Evolutionary conservation across 208 protist genomes (phyloP).

Genomic region (Leptomonas seymouri): DNA sequence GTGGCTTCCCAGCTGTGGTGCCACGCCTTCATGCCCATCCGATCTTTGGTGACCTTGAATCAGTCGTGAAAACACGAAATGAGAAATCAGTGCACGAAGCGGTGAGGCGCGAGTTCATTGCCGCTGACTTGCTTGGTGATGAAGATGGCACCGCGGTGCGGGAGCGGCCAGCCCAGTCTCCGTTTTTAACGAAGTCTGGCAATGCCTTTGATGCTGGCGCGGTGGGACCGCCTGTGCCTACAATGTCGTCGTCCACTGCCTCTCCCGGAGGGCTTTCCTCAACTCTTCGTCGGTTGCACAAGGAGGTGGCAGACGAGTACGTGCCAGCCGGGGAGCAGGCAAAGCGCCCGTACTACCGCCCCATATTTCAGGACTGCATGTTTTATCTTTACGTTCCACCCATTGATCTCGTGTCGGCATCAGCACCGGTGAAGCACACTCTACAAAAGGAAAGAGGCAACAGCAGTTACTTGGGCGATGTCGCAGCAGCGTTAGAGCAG

Average conservation of each 20-base stretch:
- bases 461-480: slow-evolving; percentile 20
- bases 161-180: no score
- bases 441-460: not conserved
- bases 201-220: not conserved
- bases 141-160: not conserved
- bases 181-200: no score
- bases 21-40: slow-evolving; percentile 39
- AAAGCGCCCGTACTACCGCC: slow-evolving; percentile 53
- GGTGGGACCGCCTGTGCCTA: no score
- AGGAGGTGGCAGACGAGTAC: slow-evolving; percentile 45
- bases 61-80: not conserved
- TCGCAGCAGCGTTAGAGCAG: slow-evolving; percentile 41
- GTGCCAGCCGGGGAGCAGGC: slow-evolving; percentile 43
- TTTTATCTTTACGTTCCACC: slow-evolving; percentile 44
- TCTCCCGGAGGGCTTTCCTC: not conserved
- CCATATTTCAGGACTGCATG: slow-evolving; percentile 59
- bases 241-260: not conserved
- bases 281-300: slow-evolving; percentile 24
- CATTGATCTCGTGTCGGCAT: slow-evolving; percentile 13
- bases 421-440: not conserved
- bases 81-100: not conserved
- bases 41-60: slow-evolving; percentile 22
- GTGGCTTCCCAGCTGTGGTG: slow-evolving; percentile 48
- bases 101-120: not conserved
- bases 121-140: slow-evolving; percentile 1